These are phyloP conservation scores for Warburgia ugandensis DNA, from an alignment of 164 flowering plant genomes.

Conservation along the genomic window DNA sequence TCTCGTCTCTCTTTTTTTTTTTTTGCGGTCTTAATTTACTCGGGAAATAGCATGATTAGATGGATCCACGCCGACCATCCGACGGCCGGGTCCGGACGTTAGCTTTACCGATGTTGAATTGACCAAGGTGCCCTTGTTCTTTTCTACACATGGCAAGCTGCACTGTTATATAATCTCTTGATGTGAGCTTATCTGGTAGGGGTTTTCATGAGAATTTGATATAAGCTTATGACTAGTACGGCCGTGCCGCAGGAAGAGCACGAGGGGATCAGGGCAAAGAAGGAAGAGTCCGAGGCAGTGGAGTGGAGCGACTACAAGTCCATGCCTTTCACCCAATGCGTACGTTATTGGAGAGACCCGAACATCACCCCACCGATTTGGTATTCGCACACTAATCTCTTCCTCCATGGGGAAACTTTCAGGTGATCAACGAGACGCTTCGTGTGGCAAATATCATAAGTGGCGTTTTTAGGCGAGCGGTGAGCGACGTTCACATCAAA, in stretches of 20 bases:
- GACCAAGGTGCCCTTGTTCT: too few species aligned
- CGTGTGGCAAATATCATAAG: constrained; percentile 86
- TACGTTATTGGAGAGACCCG: constrained; percentile 32
- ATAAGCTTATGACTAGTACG: not conserved
- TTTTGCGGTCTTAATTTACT: too few species aligned
- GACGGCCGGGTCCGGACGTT: too few species aligned
- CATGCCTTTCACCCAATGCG: constrained; percentile 95
- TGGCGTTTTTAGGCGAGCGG: constrained; percentile 79
- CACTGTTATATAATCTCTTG: too few species aligned
- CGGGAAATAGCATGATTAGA: too few species aligned
- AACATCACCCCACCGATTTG: too few species aligned
- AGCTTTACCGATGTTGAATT: too few species aligned
- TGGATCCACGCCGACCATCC: too few species aligned
- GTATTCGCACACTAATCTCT: not conserved
- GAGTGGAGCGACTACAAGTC: constrained; percentile 88
- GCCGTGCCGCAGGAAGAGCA: constrained; percentile 63
- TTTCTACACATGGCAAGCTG: too few species aligned
- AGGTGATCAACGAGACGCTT: constrained; percentile 92
- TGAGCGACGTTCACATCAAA: constrained; percentile 54
- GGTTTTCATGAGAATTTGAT: not conserved
- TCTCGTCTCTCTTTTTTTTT: too few species aligned
- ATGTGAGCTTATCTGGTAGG: too few species aligned
- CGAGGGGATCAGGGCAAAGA: constrained; percentile 57
- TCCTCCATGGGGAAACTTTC: not conserved
- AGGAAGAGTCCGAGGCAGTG: constrained; percentile 29